Evolutionary conservation across 352 stramenopile species (phyloP).

Genomic region (Phytopythium mirpurense): DNA sequence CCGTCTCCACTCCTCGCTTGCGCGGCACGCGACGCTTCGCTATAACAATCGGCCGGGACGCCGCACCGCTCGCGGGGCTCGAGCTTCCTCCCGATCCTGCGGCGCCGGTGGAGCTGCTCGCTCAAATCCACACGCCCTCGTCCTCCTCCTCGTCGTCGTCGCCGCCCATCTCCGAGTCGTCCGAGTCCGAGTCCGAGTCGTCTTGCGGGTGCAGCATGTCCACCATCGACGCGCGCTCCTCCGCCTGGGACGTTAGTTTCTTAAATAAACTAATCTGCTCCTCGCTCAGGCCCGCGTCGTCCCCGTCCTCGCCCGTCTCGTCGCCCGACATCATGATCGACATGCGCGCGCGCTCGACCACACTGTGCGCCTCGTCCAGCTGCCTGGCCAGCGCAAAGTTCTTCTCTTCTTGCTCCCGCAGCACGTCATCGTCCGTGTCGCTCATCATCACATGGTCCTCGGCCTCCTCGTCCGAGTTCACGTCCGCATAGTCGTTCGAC

Average conservation of each 20-base stretch:
- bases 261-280: slow-evolving; percentile 91
- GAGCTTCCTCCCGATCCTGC: too few relatives aligned
- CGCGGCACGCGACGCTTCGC: too few relatives aligned
- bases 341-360: slow-evolving; percentile 80
- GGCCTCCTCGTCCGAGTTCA: slow-evolving; percentile 75
- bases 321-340: slow-evolving; percentile 83
- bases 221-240: slow-evolving; percentile 84
- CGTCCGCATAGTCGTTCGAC: slow-evolving; percentile 74
- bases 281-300: slow-evolving; percentile 55
- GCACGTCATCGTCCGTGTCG: slow-evolving; percentile 59
- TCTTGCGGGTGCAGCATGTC: slow-evolving; percentile 73
- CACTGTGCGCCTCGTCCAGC: slow-evolving; percentile 76
- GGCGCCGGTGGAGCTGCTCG: too few relatives aligned
- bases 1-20: background rate
- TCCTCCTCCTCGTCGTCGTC: slow-evolving; percentile 58
- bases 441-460: slow-evolving; percentile 73
- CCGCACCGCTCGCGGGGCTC: too few relatives aligned
- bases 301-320: slow-evolving; percentile 50
- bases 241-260: slow-evolving; percentile 84
- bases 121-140: slow-evolving; percentile 87
- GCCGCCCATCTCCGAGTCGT: slow-evolving; percentile 39
- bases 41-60: too few relatives aligned
- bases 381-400: slow-evolving; percentile 83
- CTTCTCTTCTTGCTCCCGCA: slow-evolving; percentile 76
- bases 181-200: slow-evolving; percentile 76